Evolutionary conservation across 345 rosid genomes (phyloP).

Genomic region (Gossypium herbaceum): DNA sequence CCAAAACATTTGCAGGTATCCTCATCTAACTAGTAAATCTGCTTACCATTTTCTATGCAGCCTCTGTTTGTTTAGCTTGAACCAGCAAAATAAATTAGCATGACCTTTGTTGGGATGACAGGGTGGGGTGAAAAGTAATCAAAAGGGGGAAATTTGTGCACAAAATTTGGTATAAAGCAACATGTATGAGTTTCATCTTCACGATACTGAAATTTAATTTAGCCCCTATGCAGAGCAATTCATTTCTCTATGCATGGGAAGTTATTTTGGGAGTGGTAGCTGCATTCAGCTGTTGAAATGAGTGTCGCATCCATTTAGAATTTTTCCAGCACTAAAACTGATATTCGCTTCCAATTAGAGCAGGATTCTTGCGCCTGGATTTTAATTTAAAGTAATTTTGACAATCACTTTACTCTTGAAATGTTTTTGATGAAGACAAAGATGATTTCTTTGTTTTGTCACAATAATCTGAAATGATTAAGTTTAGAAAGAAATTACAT

Average conservation of each 20-base stretch:
- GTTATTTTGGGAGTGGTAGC: not conserved
- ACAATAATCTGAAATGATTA: not conserved
- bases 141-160: not conserved
- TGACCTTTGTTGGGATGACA: not conserved
- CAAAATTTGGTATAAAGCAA: not conserved
- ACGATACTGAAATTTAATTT: not conserved
- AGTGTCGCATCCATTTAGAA: not conserved
- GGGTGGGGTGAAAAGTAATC: not conserved
- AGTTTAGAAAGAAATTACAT: not conserved
- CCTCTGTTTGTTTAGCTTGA: not conserved
- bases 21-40: slow-evolving; percentile 7
- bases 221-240: not conserved
- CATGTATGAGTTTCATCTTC: not conserved
- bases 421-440: not conserved
- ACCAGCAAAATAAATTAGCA: not conserved
- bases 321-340: not conserved
- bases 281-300: slow-evolving; percentile 5
- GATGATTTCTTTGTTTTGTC: not conserved
- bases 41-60: no score
- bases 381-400: not conserved
- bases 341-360: not conserved
- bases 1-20: slow-evolving; percentile 89
- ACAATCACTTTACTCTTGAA: not conserved
- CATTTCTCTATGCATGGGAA: not conserved
- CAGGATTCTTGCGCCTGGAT: not conserved